phyloP scores from a whole-genome alignment of 2,329 filamentous ascomycete genomes.

The Lojkania enalia region DNA sequence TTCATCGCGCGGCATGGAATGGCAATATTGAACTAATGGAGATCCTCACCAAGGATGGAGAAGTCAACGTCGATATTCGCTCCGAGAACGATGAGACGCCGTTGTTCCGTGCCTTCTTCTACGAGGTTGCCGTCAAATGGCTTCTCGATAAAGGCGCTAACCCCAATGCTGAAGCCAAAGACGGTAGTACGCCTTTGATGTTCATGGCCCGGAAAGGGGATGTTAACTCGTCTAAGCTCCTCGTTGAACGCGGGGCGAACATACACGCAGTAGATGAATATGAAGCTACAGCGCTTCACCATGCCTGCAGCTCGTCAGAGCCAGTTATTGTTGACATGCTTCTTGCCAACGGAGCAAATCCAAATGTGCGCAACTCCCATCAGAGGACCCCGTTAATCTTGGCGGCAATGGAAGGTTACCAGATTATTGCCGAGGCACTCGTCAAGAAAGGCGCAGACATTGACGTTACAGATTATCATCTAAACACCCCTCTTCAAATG shows the following conservation, averaged over 20 bases:
- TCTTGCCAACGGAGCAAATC: background rate
- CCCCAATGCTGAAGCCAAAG: background rate
- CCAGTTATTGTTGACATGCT: background rate
- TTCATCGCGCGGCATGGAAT: slow-evolving; percentile 1
- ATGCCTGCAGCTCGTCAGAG: background rate
- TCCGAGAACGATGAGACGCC: slow-evolving; percentile 6
- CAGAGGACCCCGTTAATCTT: background rate
- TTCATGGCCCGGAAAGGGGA: background rate
- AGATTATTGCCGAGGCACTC: background rate
- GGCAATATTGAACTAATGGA: background rate
- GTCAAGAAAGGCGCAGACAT: background rate
- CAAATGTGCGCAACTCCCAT: background rate
- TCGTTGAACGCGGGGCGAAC: slow-evolving; percentile 1
- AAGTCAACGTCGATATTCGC: slow-evolving; percentile 3
- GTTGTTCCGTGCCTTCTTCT: background rate
- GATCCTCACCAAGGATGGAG: slow-evolving; percentile 1
- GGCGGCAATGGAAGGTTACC: background rate
- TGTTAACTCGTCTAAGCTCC: background rate
- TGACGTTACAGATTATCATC: background rate
- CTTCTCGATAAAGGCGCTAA: background rate
- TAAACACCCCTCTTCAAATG: background rate
- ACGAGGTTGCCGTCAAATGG: background rate
- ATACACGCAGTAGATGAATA: background rate
- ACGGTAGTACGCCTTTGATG: background rate
- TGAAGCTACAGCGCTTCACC: background rate